phyloP scores from a whole-genome alignment of 768 basidiomycete genomes.

The Boletus rufocinnamomeus region DNA sequence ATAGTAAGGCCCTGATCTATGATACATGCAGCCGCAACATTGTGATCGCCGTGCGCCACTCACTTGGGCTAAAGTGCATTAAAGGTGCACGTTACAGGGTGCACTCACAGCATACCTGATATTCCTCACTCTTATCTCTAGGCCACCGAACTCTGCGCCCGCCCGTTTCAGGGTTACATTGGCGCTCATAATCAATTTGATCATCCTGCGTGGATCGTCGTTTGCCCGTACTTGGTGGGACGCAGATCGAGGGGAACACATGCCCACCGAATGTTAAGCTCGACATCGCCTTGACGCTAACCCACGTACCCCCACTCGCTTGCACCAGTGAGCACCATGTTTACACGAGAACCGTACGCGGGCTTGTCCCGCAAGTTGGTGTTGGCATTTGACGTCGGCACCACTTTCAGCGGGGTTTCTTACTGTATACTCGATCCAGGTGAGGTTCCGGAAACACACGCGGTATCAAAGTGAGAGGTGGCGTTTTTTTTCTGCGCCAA shows the following conservation, averaged over 20 bases:
- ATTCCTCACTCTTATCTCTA: not conserved
- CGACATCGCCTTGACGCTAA: not conserved
- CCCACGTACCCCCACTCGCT: not conserved
- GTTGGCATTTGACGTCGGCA: conserved; percentile 34
- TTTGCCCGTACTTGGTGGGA: not conserved
- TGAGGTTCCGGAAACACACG: conserved; percentile 24
- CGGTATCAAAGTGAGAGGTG: conserved; percentile 23
- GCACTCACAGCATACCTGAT: not conserved
- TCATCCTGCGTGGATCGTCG: not conserved
- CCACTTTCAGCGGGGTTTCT: conserved; percentile 40
- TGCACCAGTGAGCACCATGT: conserved; percentile 20
- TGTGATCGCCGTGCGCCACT: not conserved
- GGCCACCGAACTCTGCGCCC: not conserved
- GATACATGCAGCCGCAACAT: not conserved
- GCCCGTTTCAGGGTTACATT: conserved; percentile 1
- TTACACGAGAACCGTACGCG: conserved; percentile 33
- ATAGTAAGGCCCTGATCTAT: not conserved
- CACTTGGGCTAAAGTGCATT: not conserved
- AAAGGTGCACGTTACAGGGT: not conserved
- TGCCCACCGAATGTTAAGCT: conserved; percentile 7
- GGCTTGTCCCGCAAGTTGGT: conserved; percentile 37
- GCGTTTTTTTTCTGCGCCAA: not conserved
- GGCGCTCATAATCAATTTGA: not conserved
- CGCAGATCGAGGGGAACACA: not conserved
- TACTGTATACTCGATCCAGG: conserved; percentile 43